These are phyloP conservation scores for Pestalotiopsis sp. DNA, from an alignment of 2,329 filamentous ascomycete genomes.

Conservation along the genomic window DNA sequence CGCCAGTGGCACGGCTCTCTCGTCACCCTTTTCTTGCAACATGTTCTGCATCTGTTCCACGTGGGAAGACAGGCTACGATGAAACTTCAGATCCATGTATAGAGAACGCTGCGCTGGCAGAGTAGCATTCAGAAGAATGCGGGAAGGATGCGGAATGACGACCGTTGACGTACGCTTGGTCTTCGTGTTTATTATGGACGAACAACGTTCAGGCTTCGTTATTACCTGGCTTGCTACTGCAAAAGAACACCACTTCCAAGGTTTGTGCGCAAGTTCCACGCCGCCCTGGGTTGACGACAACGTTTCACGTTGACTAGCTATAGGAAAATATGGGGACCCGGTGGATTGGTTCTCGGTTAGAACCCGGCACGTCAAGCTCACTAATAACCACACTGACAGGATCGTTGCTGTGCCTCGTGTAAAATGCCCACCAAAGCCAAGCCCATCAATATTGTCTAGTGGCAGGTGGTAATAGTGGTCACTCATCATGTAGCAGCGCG, in stretches of 20 bases:
- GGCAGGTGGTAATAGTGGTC: too few species aligned
- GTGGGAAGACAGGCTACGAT: neutral
- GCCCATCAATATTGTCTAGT: neutral
- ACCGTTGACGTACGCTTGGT: too few species aligned
- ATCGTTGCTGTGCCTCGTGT: neutral
- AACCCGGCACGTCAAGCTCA: neutral
- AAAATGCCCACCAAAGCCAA: neutral
- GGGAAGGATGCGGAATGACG: neutral
- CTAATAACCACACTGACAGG: neutral
- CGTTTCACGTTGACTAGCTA: neutral
- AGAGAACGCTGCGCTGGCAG: neutral
- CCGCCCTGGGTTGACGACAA: neutral
- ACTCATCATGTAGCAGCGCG: too few species aligned
- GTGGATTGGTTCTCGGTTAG: neutral
- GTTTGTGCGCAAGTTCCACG: neutral
- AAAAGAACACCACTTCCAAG: neutral
- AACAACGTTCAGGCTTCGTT: too few species aligned
- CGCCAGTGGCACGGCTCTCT: neutral
- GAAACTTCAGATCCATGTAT: neutral
- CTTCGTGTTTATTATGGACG: too few species aligned
- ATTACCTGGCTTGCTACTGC: too few species aligned
- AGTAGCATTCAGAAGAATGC: neutral
- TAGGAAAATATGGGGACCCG: neutral
- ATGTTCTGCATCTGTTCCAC: neutral
- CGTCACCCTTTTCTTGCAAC: neutral